These are phyloP conservation scores for Botryotinia globosa DNA, from an alignment of 2,329 filamentous ascomycete genomes.

Conservation along the genomic window DNA sequence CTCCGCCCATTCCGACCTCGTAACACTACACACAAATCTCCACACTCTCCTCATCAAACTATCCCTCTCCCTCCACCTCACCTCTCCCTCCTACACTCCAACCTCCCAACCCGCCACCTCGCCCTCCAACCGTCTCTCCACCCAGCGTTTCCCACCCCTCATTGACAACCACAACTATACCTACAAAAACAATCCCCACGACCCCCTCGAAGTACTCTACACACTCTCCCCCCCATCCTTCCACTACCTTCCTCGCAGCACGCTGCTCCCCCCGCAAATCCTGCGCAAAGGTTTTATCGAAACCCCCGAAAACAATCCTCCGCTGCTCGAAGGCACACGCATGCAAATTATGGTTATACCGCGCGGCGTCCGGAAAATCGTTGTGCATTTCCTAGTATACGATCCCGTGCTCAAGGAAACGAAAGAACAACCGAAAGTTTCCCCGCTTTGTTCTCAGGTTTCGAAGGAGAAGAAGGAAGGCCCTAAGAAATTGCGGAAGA, in stretches of 20 bases:
- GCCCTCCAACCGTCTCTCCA: background rate
- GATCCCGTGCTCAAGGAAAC: background rate
- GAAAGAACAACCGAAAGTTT: background rate
- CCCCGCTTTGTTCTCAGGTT: background rate
- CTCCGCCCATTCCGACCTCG: background rate
- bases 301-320: slow-evolving; percentile 21
- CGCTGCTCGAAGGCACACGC: slow-evolving; percentile 25
- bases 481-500: background rate
- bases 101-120: no score
- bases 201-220: slow-evolving; percentile 27
- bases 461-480: background rate
- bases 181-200: background rate
- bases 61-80: background rate
- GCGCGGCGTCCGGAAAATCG: slow-evolving; percentile 17
- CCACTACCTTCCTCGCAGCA: slow-evolving; percentile 18
- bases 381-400: slow-evolving; percentile 18
- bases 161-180: no score
- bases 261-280: slow-evolving; percentile 15
- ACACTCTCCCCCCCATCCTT: slow-evolving; percentile 24
- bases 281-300: slow-evolving; percentile 14
- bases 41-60: background rate
- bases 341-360: slow-evolving; percentile 26
- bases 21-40: background rate
- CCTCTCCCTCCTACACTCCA: background rate
- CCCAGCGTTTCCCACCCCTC: background rate